Evolutionary conservation across 2,329 filamentous ascomycete genomes (phyloP).

Genomic region (Beauveria caledonica): DNA sequence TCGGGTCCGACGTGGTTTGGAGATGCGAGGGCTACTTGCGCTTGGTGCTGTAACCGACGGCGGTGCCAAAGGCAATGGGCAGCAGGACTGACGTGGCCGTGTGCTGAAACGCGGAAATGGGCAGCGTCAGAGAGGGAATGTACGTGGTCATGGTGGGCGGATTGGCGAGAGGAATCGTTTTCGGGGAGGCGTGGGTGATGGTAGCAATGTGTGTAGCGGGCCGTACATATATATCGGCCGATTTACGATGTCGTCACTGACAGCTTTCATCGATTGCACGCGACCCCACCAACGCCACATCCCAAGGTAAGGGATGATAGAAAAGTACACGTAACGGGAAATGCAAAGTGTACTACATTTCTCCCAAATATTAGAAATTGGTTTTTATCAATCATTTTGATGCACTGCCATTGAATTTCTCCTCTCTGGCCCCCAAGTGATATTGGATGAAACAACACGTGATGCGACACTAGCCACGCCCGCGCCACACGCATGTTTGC

Average conservation of each 20-base stretch:
- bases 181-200: background rate
- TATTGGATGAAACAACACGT: background rate
- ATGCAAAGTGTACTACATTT: too few relatives aligned
- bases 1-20: background rate
- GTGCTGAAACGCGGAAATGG: slow-evolving; percentile 60
- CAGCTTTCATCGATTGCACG: background rate
- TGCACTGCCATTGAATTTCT: background rate
- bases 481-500: background rate
- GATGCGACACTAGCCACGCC: background rate
- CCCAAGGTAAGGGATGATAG: too few relatives aligned
- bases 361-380: background rate
- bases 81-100: slow-evolving; percentile 67
- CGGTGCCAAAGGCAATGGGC: slow-evolving; percentile 63
- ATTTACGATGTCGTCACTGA: slow-evolving; percentile 2
- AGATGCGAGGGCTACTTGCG: slow-evolving; percentile 39
- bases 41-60: slow-evolving; percentile 60
- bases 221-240: background rate
- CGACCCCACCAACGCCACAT: background rate
- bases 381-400: too few relatives aligned
- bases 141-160: slow-evolving; percentile 60
- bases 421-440: background rate
- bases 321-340: too few relatives aligned
- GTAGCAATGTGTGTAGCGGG: background rate
- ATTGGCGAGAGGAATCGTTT: background rate
- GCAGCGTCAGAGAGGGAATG: slow-evolving; percentile 70